phyloP scores from a whole-genome alignment of 495 filamentous ascomycete species.

The Penicillium macrosclerotiorum region DNA sequence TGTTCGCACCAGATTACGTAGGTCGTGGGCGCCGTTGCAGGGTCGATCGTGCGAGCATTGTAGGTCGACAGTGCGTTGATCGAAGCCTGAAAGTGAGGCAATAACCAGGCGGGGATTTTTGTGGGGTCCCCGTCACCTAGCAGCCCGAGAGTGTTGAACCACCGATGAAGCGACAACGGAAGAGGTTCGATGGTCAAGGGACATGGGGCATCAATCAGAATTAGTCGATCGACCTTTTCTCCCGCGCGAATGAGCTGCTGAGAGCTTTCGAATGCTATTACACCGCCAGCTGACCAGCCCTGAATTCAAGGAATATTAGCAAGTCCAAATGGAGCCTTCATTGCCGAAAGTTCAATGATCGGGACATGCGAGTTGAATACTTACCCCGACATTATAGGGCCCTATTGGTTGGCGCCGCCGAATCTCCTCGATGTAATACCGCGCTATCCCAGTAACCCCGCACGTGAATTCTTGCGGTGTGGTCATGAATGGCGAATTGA shows the following conservation, averaged over 20 bases:
- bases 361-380: neutral
- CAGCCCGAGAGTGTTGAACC: constrained; percentile 1
- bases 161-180: neutral
- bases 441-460: constrained; percentile 29
- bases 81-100: neutral
- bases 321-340: too few relatives aligned
- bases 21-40: neutral
- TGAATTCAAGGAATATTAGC: too few relatives aligned
- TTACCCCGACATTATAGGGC: constrained; percentile 59
- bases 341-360: too few relatives aligned
- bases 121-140: neutral
- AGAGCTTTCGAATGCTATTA: constrained; percentile 41
- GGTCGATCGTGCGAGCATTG: neutral
- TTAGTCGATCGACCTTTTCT: constrained; percentile 27
- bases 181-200: neutral
- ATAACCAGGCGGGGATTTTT: neutral
- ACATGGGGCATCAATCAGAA: constrained; percentile 37
- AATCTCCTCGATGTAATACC: constrained; percentile 60
- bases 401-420: constrained; percentile 60
- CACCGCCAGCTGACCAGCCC: constrained; percentile 54
- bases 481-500: constrained; percentile 64
- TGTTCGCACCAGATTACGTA: neutral
- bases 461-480: constrained; percentile 46
- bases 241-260: constrained; percentile 26
- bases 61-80: neutral